phyloP scores from a whole-genome alignment of 1,284 basidiomycete species.

The Chondrostereum purpureum region DNA sequence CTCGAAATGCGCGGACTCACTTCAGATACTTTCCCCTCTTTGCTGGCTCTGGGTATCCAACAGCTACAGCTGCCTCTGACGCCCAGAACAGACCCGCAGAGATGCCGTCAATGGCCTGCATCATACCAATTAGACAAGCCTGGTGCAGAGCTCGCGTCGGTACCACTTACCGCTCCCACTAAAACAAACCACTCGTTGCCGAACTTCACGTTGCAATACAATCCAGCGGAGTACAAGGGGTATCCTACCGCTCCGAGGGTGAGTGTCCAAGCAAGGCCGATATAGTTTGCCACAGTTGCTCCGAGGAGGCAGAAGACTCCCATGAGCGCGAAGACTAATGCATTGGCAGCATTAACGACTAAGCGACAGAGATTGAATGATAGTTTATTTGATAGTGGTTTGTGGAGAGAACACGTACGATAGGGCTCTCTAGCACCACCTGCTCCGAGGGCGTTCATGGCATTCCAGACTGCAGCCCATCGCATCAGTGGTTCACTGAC shows the following conservation, averaged over 20 bases:
- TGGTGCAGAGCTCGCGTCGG: background rate
- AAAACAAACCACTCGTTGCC: conserved; percentile 14
- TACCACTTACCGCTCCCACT: conserved; percentile 8
- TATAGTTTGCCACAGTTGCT: conserved; percentile 3
- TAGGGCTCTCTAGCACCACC: conserved; percentile 2
- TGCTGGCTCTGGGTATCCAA: conserved; percentile 10
- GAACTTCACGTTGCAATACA: conserved; percentile 14
- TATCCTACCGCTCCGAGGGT: conserved; percentile 10
- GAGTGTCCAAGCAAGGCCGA: conserved; percentile 10
- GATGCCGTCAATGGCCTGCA: conserved; percentile 9
- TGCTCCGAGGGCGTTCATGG: conserved; percentile 12
- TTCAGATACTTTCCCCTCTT: conserved; percentile 11
- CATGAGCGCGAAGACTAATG: conserved; percentile 10
- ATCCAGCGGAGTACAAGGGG: conserved; percentile 12
- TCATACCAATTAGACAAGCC: background rate
- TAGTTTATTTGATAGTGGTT: background rate
- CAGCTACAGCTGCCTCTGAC: conserved; percentile 9
- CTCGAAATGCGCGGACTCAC: too few species aligned
- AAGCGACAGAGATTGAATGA: background rate
- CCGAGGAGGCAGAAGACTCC: conserved; percentile 9
- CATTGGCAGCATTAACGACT: conserved; percentile 8
- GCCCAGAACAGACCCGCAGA: conserved; percentile 12
- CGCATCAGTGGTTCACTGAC: background rate
- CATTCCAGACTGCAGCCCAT: conserved; percentile 9
- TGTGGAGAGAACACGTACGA: background rate